Conservation (phyloP, 805 yeast species). For the Yamadazyma sp. region DNA sequence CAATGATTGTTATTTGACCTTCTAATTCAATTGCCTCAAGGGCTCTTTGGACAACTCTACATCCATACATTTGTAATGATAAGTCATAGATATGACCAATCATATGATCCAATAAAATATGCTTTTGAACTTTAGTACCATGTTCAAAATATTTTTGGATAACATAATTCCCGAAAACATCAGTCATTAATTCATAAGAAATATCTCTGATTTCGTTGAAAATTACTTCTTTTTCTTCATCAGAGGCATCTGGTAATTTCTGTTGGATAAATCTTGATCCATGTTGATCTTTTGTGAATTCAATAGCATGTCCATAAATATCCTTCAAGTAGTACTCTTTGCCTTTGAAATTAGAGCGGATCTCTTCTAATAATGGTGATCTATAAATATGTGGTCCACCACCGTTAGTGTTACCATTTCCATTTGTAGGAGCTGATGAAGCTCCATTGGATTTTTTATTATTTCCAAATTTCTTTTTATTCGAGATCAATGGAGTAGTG, state of each 20-base stretch:
- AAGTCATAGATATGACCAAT: slow-evolving; percentile 68
- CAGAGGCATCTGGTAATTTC: slow-evolving; percentile 60
- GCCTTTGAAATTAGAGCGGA: slow-evolving; percentile 61
- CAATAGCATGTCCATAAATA: slow-evolving; percentile 82
- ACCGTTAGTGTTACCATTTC: slow-evolving; percentile 6
- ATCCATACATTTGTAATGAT: slow-evolving; percentile 95
- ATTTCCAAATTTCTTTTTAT: neutral
- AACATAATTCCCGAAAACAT: slow-evolving; percentile 97
- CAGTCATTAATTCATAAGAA: slow-evolving; percentile 81
- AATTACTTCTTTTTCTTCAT: slow-evolving; percentile 71
- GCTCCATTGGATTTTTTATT: slow-evolving; percentile 3
- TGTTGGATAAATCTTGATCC: slow-evolving; percentile 97
- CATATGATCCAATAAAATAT: slow-evolving; percentile 67
- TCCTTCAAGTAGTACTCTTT: slow-evolving; percentile 64
- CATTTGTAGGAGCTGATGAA: slow-evolving; percentile 2
- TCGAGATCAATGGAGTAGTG: slow-evolving; percentile 7
- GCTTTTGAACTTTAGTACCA: slow-evolving; percentile 69
- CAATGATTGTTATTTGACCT: slow-evolving; percentile 65
- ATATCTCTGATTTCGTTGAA: slow-evolving; percentile 80
- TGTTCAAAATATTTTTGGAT: slow-evolving; percentile 90
- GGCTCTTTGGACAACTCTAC: slow-evolving; percentile 95
- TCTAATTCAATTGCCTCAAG: slow-evolving; percentile 64
- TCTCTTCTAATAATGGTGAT: slow-evolving; percentile 81
- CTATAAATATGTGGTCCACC: slow-evolving; percentile 54
- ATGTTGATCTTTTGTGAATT: slow-evolving; percentile 92